phyloP scores from a whole-genome alignment of 1,139 yeast species.

The Saccharomycopsis hybrid region DNA sequence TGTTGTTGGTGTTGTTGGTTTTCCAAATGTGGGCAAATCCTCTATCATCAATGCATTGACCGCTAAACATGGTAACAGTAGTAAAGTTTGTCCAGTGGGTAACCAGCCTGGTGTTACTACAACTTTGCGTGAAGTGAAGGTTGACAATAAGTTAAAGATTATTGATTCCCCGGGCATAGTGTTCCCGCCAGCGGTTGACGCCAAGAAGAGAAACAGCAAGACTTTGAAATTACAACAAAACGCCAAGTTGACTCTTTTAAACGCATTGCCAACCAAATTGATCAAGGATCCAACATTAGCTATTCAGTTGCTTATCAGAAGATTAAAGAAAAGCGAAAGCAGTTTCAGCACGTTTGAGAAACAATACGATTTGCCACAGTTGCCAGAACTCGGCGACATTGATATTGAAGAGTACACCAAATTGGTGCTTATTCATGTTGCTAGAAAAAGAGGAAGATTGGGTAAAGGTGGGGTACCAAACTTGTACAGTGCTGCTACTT shows the following conservation, averaged over 20 bases:
- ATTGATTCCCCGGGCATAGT: slow-evolving; percentile 98
- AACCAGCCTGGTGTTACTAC: slow-evolving; percentile 98
- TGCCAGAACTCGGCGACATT: slow-evolving; percentile 49
- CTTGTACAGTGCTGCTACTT: slow-evolving; percentile 73
- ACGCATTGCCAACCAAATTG: slow-evolving; percentile 86
- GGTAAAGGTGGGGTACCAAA: slow-evolving; percentile 94
- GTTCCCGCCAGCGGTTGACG: slow-evolving; percentile 57
- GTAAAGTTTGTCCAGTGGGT: slow-evolving; percentile 76
- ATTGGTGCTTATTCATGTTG: slow-evolving; percentile 85
- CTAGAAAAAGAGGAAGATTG: slow-evolving; percentile 86
- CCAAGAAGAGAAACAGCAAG: slow-evolving; percentile 22
- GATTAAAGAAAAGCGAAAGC: slow-evolving; percentile 61
- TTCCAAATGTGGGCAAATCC: slow-evolving; percentile 94
- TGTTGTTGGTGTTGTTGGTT: slow-evolving; percentile 92
- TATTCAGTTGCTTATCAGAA: slow-evolving; percentile 66
- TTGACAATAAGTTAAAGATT: slow-evolving; percentile 81
- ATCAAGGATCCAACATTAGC: slow-evolving; percentile 83
- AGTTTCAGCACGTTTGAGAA: slow-evolving; percentile 72
- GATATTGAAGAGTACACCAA: slow-evolving; percentile 65
- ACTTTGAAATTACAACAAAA: slow-evolving; percentile 59
- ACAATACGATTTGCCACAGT: slow-evolving; percentile 76
- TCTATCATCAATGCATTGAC: slow-evolving; percentile 89
- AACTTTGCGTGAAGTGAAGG: slow-evolving; percentile 81
- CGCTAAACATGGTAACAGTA: slow-evolving; percentile 37
- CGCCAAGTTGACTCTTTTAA: slow-evolving; percentile 80